Base-by-base conservation (phyloP, 1,139 yeast genomes). In the Suhomyces maxii region DNA sequence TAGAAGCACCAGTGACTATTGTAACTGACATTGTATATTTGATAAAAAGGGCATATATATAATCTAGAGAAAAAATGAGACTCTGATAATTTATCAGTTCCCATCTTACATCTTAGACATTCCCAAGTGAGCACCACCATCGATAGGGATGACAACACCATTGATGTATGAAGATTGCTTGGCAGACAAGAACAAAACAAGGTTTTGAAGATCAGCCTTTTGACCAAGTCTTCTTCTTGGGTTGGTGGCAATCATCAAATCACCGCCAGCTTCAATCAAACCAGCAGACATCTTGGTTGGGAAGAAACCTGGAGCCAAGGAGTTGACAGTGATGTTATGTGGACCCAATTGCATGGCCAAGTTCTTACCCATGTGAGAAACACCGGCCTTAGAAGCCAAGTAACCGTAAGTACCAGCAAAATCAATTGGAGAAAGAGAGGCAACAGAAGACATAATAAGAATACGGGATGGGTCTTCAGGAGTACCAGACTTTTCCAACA, bases 231-330 rank as follows among this genome's bases (percentile, higher is more conserved):
- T 75, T 42, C 73, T 71, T 56, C 85, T 73, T 11, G 93, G 93
- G 65, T 85, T 86, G 28, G 61, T 62, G 14, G 66, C 71, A 42
- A 64, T 60, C 68, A 79, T 71, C 4, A 69, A 59, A 2, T 77
- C 79, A 18, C 90, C 91, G 33, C 77, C 71, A 41, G 67, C 69
- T 38, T 73, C 77, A 46, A 86, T 67, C 45, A 86, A 59, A 0
- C 90, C 93, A 49, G 79, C 74, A 39, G 90, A 77, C 93, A 86
- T 86, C 64, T 84, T 85, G 32, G 87, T 76, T 25, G 89, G 89
- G 77, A 86, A 83, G 63, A 84, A 86, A 0, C 95, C 95, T 0
- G 93, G 93, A 10, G 90, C 90, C 54, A 86, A 66, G 8, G 82
- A 71, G 65, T 85, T 85, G 54, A 83, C 88, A 40, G 81, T 83